Base-by-base conservation (phyloP, 768 basidiomycete genomes). In the Xanthoconium stramineum region DNA sequence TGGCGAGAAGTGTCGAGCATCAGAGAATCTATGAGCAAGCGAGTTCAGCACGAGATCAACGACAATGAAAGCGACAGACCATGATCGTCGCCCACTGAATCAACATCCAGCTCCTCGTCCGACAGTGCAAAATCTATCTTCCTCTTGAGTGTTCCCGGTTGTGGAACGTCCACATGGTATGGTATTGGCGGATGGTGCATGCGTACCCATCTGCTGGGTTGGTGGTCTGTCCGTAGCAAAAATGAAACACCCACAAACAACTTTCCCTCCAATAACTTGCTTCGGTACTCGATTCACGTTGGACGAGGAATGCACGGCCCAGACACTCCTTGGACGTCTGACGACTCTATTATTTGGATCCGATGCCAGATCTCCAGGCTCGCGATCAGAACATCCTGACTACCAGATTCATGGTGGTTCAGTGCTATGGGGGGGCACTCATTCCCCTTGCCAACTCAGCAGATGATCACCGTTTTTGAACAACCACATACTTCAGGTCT, bases 171-270 rank as follows among this genome's bases (percentile, higher is more conserved):
- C 55, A 52, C 56, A 50, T 56, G 56, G 51, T 51, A 46, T 32
- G 59, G 13, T 48, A 40, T 55, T 57, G 61, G 48, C 44, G 55
- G 59, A 58, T 62, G 54, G 54, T 51, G 61, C 65, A 72, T 72
- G 52, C 44, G 54, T 37, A 55, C 60, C 55, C 68, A 68, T 70
- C 54, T 58, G 49, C 52, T 52, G 17, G 58, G 35, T 46, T 49
- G 29, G n/a, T 20, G 17, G 19, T 9, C 14, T 6, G 43, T 45
- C 7, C 24, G 24, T 24, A 24, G 24, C 24, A 24, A 24, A 8
- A n/a, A 17, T 32, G 29, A 38, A 56, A 56, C 55, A 46, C 24
- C 1, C 10, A 9, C 17, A 49, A 54, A 54, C 46, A 54, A 28
- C 32, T 32, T 4, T 24, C 24, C 24, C 24, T 24, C 24, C 24